Evolutionary conservation across 805 yeast species (phyloP).

Genomic region (Candida sonorensis): DNA sequence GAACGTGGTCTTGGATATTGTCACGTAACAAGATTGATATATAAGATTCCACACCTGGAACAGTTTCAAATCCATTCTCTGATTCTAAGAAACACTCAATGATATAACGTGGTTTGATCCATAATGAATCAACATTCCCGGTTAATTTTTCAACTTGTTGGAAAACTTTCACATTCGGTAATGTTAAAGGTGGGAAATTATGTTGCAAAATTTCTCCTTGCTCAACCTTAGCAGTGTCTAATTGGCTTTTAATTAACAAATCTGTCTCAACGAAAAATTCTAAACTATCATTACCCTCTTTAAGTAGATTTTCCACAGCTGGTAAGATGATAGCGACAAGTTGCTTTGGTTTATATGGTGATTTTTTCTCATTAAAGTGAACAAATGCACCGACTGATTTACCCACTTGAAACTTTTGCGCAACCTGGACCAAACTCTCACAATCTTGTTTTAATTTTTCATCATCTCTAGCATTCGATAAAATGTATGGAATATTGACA

Average conservation of each 20-base stretch:
- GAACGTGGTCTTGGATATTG: constrained; percentile 63
- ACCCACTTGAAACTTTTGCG: constrained; percentile 22
- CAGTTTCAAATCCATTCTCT: constrained; percentile 56
- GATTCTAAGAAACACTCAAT: constrained; percentile 54
- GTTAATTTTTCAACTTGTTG: constrained; percentile 23
- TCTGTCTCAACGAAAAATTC: constrained; percentile 33
- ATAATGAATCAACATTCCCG: constrained; percentile 56
- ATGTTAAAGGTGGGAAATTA: constrained; percentile 7
- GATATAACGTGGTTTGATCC: constrained; percentile 56
- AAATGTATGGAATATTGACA: constrained; percentile 54
- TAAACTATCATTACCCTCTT: constrained; percentile 35
- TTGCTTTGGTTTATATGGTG: constrained; percentile 47
- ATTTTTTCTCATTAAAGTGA: constrained; percentile 29
- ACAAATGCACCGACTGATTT: constrained; percentile 12
- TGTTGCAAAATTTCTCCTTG: constrained; percentile 15
- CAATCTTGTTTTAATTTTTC: constrained; percentile 27
- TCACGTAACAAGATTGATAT: constrained; percentile 67
- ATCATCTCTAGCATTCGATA: constrained; percentile 20
- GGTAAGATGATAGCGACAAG: constrained; percentile 46
- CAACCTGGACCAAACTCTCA: constrained; percentile 40
- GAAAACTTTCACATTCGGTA: constrained; percentile 32
- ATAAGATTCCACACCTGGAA: constrained; percentile 45
- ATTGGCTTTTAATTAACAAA: constrained; percentile 10
- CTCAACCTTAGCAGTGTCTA: constrained; percentile 2
- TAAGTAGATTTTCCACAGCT: constrained; percentile 31